Conservation (phyloP, 140 eudicot species). For the Bidens hawaiensis region DNA sequence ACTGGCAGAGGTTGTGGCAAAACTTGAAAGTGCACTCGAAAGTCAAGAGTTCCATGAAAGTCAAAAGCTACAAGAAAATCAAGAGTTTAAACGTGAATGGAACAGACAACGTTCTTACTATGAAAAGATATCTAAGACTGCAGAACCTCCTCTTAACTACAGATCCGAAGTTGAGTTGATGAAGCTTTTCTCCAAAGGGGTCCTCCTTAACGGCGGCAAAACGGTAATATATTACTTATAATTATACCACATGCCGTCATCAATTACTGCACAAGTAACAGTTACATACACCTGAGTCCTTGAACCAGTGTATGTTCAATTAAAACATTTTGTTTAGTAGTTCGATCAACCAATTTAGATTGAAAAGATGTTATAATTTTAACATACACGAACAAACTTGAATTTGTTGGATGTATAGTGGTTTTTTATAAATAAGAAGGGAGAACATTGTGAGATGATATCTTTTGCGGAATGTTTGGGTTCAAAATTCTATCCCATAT, state of each 20-base stretch:
- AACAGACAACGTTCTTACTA: not conserved
- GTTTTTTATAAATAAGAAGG: no score
- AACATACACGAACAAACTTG: not conserved
- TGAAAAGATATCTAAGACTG: not conserved
- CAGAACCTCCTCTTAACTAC: not conserved
- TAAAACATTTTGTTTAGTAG: no score
- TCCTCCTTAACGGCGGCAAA: not conserved
- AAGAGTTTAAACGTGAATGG: no score
- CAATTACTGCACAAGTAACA: no score
- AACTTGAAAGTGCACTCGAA: slow-evolving; percentile 9
- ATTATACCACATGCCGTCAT: no score
- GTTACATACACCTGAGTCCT: no score
- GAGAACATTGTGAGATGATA: slow-evolving; percentile 12
- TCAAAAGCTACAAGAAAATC: not conserved
- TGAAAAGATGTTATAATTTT: not conserved
- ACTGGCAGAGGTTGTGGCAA: slow-evolving; percentile 13
- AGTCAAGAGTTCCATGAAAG: not conserved
- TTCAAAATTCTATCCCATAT: not conserved
- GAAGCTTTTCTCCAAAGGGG: not conserved
- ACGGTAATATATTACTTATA: no score
- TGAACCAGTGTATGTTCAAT: not conserved
- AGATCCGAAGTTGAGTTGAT: not conserved
- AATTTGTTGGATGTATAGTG: not conserved
- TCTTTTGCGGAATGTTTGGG: not conserved
- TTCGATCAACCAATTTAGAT: no score